Conservation (phyloP, 2,329 filamentous ascomycete genomes). For the Exophiala dermatitidis region DNA sequence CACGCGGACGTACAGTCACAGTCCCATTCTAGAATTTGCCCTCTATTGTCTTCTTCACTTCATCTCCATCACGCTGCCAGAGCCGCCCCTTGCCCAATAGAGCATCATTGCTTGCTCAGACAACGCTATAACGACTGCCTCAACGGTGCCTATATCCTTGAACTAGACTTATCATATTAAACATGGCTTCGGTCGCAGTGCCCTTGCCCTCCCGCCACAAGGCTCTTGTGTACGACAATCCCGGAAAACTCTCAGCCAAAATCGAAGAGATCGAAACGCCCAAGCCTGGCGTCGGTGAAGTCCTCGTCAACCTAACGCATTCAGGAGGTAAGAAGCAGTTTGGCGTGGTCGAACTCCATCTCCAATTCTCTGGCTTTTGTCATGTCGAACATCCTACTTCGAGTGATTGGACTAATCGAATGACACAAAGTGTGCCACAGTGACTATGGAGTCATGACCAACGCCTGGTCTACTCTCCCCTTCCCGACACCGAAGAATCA, state of each 20-base stretch:
- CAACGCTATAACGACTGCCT: no score
- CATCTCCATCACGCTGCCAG: no score
- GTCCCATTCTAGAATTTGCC: no score
- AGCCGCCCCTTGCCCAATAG: no score
- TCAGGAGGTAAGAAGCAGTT: slow-evolving; percentile 39
- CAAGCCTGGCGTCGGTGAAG: slow-evolving; percentile 56
- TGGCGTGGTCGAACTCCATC: background rate
- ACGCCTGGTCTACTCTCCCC: slow-evolving; percentile 49
- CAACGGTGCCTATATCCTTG: no score
- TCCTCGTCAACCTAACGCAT: slow-evolving; percentile 57
- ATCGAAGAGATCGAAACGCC: slow-evolving; percentile 57
- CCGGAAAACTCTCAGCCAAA: slow-evolving; percentile 58
- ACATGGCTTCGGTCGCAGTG: slow-evolving; percentile 37
- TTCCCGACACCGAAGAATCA: slow-evolving; percentile 54
- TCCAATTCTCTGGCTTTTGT: no score
- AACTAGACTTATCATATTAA: slow-evolving; percentile 1
- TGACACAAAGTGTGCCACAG: slow-evolving; percentile 50
- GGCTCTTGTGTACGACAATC: slow-evolving; percentile 58
- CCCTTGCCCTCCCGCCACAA: slow-evolving; percentile 57
- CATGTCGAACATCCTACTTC: no score
- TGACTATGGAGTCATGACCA: slow-evolving; percentile 50
- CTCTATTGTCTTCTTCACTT: no score
- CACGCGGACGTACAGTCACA: no score
- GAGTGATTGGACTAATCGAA: no score
- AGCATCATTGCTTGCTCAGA: no score